Percentiles rank a stretch among this genome's conserved stretches.
phyloP scores from a whole-genome alignment of 306 rosid species.

The Vigna mungo region DNA sequence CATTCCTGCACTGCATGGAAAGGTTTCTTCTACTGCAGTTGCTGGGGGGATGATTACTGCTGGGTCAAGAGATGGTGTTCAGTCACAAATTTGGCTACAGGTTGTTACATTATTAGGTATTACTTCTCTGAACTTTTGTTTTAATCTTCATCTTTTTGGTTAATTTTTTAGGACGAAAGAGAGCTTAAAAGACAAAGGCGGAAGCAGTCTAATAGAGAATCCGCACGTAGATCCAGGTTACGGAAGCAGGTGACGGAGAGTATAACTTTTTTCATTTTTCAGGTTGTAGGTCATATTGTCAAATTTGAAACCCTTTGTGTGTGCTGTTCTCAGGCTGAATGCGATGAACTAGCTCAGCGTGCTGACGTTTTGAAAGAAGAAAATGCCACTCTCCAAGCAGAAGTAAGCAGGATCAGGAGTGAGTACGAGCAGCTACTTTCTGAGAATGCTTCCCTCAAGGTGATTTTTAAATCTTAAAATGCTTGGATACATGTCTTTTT shows the following conservation, averaged over 20 bases:
- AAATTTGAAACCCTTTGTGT: not conserved
- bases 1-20: constrained; percentile 52
- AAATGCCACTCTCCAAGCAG: not conserved
- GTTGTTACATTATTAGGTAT: not conserved
- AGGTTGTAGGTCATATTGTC: not conserved
- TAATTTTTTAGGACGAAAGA: constrained; percentile 4
- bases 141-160: not conserved
- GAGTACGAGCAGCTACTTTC: not conserved
- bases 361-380: constrained; percentile 4
- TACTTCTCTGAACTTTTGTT: not conserved
- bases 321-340: not conserved
- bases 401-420: not conserved
- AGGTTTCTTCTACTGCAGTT: constrained; percentile 11
- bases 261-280: not conserved
- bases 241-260: not conserved
- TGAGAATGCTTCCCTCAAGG: not conserved
- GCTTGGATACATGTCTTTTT: not conserved
- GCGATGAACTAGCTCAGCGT: constrained; percentile 9
- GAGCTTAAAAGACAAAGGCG: constrained; percentile 12
- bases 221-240: constrained; percentile 10
- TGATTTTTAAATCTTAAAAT: not conserved
- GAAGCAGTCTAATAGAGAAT: constrained; percentile 9
- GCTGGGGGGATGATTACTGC: constrained; percentile 9
- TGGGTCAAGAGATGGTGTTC: constrained; percentile 8
- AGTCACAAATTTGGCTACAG: not conserved